Conservation (phyloP, 2,329 filamentous ascomycete genomes). For the Paracoccidioides brasiliensis region DNA sequence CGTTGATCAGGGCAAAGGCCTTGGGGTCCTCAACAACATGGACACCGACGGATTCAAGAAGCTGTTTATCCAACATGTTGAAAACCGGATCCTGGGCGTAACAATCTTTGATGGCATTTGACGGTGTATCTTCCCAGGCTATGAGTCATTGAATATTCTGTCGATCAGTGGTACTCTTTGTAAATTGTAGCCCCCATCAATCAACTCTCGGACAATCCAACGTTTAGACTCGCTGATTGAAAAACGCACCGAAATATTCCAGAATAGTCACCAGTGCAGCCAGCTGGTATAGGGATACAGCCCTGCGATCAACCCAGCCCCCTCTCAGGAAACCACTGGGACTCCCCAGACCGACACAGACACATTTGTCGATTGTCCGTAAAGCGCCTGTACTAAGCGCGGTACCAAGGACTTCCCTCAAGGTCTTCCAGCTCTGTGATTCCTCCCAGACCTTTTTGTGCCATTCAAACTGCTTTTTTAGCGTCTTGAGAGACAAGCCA, state of each 20-base stretch:
- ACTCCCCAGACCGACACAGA: constrained; percentile 31
- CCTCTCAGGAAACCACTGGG: constrained; percentile 30
- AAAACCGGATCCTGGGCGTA: constrained; percentile 47
- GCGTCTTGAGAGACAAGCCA: constrained; percentile 18
- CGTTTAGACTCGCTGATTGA: not conserved
- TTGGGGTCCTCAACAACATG: constrained; percentile 35
- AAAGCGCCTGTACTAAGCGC: not conserved
- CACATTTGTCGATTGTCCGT: constrained; percentile 17
- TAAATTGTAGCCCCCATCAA: not conserved
- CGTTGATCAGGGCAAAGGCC: constrained; percentile 40
- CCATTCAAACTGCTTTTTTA: constrained; percentile 20
- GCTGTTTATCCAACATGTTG: constrained; percentile 27
- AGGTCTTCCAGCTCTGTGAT: constrained; percentile 18
- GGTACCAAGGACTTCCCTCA: constrained; percentile 10
- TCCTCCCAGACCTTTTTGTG: constrained; percentile 19
- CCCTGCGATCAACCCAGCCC: constrained; percentile 30
- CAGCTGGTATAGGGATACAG: constrained; percentile 30
- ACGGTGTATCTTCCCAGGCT: not conserved
- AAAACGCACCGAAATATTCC: constrained; percentile 17
- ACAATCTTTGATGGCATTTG: constrained; percentile 28
- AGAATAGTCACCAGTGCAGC: constrained; percentile 24
- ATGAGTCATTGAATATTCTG: not conserved
- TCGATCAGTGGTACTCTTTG: not conserved
- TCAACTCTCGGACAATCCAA: not conserved
- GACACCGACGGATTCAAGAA: constrained; percentile 25